Evolutionary conservation across 2,329 filamentous ascomycete species (phyloP).

Genomic region (Stylonectria norvegica): DNA sequence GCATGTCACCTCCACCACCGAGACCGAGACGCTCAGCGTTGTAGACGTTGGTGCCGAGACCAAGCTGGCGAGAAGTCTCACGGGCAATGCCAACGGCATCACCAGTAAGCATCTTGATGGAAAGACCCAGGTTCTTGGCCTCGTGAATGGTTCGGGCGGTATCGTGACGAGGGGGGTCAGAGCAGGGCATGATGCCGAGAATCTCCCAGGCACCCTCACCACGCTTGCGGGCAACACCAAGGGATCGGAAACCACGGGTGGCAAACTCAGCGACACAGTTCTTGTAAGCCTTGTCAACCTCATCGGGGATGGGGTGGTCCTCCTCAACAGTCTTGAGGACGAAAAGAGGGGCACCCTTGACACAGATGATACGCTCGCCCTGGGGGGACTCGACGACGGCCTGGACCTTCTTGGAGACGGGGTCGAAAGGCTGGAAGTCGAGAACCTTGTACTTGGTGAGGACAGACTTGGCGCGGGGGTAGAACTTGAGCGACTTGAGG

Average conservation of each 20-base stretch:
- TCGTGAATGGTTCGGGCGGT: slow-evolving; percentile 88
- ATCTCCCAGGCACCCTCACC: slow-evolving; percentile 82
- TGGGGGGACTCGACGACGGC: slow-evolving; percentile 79
- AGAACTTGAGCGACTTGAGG: slow-evolving; percentile 78
- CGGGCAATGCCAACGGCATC: slow-evolving; percentile 90
- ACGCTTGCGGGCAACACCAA: slow-evolving; percentile 88
- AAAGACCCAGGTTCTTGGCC: slow-evolving; percentile 81
- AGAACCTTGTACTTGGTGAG: slow-evolving; percentile 81
- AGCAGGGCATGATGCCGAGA: slow-evolving; percentile 92
- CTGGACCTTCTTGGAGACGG: slow-evolving; percentile 88
- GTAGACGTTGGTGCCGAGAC: slow-evolving; percentile 90
- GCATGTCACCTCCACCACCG: slow-evolving; percentile 86
- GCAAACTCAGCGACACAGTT: slow-evolving; percentile 91
- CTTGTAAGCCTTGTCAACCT: slow-evolving; percentile 80
- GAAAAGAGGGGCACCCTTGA: slow-evolving; percentile 87
- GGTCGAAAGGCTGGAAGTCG: slow-evolving; percentile 85
- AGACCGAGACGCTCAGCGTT: slow-evolving; percentile 90
- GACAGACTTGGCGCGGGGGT: slow-evolving; percentile 76
- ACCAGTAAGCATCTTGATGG: slow-evolving; percentile 95
- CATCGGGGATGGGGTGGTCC: slow-evolving; percentile 73
- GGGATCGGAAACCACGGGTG: slow-evolving; percentile 88
- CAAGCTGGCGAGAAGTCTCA: slow-evolving; percentile 87
- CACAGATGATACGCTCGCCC: slow-evolving; percentile 80
- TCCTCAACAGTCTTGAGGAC: slow-evolving; percentile 85
- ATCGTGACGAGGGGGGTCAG: slow-evolving; percentile 85